phyloP scores from a whole-genome alignment of 129 eudicot species.

The Tagetes patula region DNA sequence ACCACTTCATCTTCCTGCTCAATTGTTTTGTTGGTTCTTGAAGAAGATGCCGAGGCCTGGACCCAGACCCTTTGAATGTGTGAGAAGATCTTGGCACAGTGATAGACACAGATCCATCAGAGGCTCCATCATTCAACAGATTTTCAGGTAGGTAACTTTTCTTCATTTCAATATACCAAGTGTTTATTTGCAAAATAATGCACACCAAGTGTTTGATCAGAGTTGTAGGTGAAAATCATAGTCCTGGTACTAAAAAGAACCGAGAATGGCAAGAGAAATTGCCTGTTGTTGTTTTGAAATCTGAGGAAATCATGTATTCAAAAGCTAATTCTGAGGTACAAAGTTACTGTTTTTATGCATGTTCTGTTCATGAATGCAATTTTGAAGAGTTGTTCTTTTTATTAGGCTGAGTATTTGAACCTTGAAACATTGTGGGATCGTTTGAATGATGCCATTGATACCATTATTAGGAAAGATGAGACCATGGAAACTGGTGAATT shows the following conservation, averaged over 20 bases:
- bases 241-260: conserved; percentile 57
- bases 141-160: conserved; percentile 66
- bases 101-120: conserved; percentile 81
- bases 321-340: conserved; percentile 94
- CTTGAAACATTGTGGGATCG: conserved; percentile 81
- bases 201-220: conserved; percentile 55
- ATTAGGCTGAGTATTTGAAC: conserved; percentile 73
- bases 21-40: background rate
- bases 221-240: conserved; percentile 64
- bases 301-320: conserved; percentile 96
- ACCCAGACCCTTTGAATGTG: conserved; percentile 85
- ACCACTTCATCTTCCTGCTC: background rate
- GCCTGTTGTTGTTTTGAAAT: conserved; percentile 75
- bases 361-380: background rate
- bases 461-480: conserved; percentile 83
- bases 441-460: conserved; percentile 74
- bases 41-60: conserved; percentile 92
- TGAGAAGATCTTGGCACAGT: conserved; percentile 89
- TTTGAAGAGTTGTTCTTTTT: no score
- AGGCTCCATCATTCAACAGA: conserved; percentile 77
- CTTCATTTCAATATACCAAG: background rate
- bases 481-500: conserved; percentile 72
- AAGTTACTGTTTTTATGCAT: background rate
- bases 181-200: conserved; percentile 20
- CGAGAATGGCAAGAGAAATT: conserved; percentile 94